Base-by-base conservation (phyloP, 805 yeast species). In the Kregervanrija fluxuum region DNA sequence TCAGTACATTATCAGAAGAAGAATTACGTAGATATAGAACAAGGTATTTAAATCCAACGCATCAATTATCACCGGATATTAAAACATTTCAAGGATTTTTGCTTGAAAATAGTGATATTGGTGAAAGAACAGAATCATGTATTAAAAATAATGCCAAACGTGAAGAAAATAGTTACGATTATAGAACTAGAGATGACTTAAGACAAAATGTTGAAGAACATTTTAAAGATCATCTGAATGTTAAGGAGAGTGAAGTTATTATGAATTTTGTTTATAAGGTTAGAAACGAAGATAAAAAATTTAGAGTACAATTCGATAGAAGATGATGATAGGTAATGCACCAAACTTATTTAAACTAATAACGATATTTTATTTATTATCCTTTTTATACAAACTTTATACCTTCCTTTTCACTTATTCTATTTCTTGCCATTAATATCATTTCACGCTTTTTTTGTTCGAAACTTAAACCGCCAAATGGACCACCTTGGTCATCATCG, bases 221-320 rank as follows among this genome's bases (percentile, higher is more conserved):
- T 62, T 87, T 90, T 54, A 54, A 72, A 50, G 68, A 61, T 33
- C 62, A 57, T 42, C 48, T 68, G 22, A 72, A 75, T 11, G 79
- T 80, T 3, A 80, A 85, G 54, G 99, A 91, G 57, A 79, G 82
- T 46, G 98, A 91, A 54, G 79, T 85, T 31, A 80, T 91, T 35
- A 87, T 96, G 33, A 89, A 85, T 55, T 93, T 91, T 60, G 70
- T 93, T 44, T 93, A 91, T 66, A 82, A 85, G 55, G 89, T 87
- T 43, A 80, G 79, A 56, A 82, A 87, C 57, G 86, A 85, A 54
- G 60, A 60, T 41, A 59, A 63, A 40, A 58, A 58, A 41, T 63
- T 62, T 65, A 57, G 62, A 22, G 69, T 75, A 52, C 69, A 68
- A 48, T 64, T 64, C 35, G 65, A 61, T 43, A 57, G 55, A 41